phyloP scores from a whole-genome alignment of 1,284 basidiomycete genomes.

The Cutaneotrichosporon sp. region DNA sequence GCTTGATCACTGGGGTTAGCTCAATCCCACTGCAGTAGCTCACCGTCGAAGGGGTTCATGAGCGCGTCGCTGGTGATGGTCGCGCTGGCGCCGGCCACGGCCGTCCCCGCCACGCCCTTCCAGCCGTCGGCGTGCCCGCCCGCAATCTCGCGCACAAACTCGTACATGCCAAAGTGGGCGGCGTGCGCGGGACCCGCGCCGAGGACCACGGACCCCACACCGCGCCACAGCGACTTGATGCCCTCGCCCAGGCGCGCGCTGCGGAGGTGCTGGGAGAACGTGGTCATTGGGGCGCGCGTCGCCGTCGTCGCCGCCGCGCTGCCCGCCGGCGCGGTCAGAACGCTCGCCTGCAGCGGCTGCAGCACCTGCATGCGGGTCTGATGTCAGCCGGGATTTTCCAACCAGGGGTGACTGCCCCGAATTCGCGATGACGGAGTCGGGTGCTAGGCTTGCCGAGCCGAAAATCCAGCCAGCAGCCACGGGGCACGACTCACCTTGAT shows the following conservation, averaged over 20 bases:
- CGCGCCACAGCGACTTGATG: slow-evolving; percentile 86
- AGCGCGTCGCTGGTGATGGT: slow-evolving; percentile 95
- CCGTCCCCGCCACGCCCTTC: slow-evolving; percentile 58
- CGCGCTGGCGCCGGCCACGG: slow-evolving; percentile 89
- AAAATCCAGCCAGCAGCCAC: neutral
- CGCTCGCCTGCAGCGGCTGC: slow-evolving; percentile 23
- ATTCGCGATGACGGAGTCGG: neutral
- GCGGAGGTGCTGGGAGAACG: slow-evolving; percentile 47
- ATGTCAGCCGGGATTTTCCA: neutral
- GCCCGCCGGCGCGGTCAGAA: slow-evolving; percentile 60
- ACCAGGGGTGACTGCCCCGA: slow-evolving; percentile 1
- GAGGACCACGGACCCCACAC: slow-evolving; percentile 94
- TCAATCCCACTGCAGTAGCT: slow-evolving; percentile 30
- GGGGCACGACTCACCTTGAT: slow-evolving; percentile 72
- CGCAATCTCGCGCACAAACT: slow-evolving; percentile 88
- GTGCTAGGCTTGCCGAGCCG: neutral
- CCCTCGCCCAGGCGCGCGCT: slow-evolving; percentile 86
- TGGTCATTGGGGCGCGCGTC: slow-evolving; percentile 37
- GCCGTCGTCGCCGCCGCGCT: slow-evolving; percentile 63
- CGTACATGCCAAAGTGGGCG: slow-evolving; percentile 95
- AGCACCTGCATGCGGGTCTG: slow-evolving; percentile 99
- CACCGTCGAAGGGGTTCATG: slow-evolving; percentile 99
- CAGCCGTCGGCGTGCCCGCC: slow-evolving; percentile 64
- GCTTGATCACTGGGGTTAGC: slow-evolving; percentile 80
- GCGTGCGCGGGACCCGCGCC: slow-evolving; percentile 98